Evolutionary conservation across 352 stramenopile species (phyloP).

Genomic region (Phytopythium litorale): DNA sequence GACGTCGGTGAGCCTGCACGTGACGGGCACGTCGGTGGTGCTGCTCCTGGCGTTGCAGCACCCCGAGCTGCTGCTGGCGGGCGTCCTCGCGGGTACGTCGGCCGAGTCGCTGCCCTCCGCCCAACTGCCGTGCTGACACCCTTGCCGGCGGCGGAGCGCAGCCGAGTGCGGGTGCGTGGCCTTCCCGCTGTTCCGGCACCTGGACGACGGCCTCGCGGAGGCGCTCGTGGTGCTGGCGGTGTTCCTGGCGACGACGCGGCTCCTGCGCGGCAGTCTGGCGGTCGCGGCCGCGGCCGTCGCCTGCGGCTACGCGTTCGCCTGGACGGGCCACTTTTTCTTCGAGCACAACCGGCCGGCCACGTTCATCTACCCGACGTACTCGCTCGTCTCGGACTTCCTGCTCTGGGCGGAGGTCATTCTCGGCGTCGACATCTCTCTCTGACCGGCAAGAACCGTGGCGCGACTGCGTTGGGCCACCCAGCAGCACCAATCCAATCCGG

Average conservation of each 20-base stretch:
- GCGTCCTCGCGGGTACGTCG: conserved; percentile 18
- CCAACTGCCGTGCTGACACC: neutral
- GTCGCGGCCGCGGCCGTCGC: conserved; percentile 17
- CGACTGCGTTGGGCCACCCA: neutral
- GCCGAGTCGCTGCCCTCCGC: neutral
- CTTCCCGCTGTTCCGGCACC: conserved; percentile 31
- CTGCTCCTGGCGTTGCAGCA: conserved; percentile 28
- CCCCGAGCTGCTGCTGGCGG: conserved; percentile 29
- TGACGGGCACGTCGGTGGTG: conserved; percentile 35
- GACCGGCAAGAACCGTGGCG: neutral
- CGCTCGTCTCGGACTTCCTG: conserved; percentile 53
- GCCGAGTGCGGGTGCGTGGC: conserved; percentile 37
- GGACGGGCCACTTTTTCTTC: conserved; percentile 62
- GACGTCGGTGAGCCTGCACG: conserved; percentile 39
- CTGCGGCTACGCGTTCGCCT: conserved; percentile 58
- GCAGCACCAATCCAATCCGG: neutral
- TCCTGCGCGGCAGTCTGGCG: conserved; percentile 23
- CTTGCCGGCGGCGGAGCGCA: neutral
- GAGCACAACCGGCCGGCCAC: conserved; percentile 58
- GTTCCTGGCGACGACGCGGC: conserved; percentile 30
- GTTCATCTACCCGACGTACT: conserved; percentile 70
- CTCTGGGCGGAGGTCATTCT: conserved; percentile 48
- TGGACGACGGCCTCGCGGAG: conserved; percentile 32
- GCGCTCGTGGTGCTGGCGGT: conserved; percentile 20
- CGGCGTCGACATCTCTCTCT: conserved; percentile 31